Evolutionary conservation across 331 rosid genomes (phyloP), one percentile per base, ranked within the genome.

Genomic region (Ulmus americana): DNA sequence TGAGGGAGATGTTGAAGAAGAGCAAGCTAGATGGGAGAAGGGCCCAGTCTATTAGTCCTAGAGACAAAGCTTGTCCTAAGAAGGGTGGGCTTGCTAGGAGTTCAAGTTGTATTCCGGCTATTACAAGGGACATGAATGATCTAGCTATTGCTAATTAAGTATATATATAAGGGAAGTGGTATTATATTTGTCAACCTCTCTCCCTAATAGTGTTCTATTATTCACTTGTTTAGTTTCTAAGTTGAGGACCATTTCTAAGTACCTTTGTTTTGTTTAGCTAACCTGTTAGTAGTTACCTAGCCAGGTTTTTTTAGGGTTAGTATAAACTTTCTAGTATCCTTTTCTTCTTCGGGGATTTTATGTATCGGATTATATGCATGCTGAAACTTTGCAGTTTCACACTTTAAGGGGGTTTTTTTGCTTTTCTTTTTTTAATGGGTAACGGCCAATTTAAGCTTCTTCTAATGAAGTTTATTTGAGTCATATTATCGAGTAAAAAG

Each of bases 51-150:
- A 73, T 86, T 45, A 94, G 82, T 53, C 95, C 97, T 16, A 87
- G 85, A 56, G 97, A 81, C 10, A 75, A 83, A 65, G 83, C 61
- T n/a, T 71, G 58, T 1, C 50, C 47, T 6, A 81, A 84, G 69
- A 85, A 84, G 57, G 89, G 81, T 8, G 86, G 74, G 10, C 71
- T 94, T 74, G 79, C 92, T 5, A 67, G 97, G 74, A 90, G 90
- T 68, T 87, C 97, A n/a, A 94, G 99, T 71, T 94, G 99, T 74
- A 90, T 94, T 78, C 83, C 97, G 2, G 87, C 97, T 0, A 80
- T 94, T 35, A 90, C 91, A 1, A 84, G 86, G 74, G 96, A 85
- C 14, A 78, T 85, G 28, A 70, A 59, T 63, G 70, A 86, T 71
- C 84, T 83, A 77, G 50, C 84, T 16, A 35, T 74, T 4, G 48